Base-by-base conservation (phyloP, 176 grass and related monocot genomes). In the Musa acuminata region DNA sequence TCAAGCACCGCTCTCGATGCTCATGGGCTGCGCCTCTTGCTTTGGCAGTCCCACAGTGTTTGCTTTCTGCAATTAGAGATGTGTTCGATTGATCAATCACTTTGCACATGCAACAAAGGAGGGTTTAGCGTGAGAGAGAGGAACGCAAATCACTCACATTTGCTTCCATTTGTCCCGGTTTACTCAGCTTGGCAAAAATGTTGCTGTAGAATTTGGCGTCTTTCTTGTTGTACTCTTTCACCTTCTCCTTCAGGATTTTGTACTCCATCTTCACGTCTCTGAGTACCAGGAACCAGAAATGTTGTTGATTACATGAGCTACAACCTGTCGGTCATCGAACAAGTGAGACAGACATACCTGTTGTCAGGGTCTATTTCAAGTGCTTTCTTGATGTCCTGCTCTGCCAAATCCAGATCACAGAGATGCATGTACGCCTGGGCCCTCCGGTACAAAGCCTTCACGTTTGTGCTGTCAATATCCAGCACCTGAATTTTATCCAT, bases 301-400 rank as follows among this genome's bases (percentile, higher is more conserved):
- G 49, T 12, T 25, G 74, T 5, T 23, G 16, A 13, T 55, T 26
- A 55, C 77, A n/a, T 13, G 62, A 26, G 35, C 35, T 43, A 43
- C 4, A n/a, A 1, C 13, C 48, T 8, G 13, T 4, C 4, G 3
- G 2, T 48, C 35, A 12, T 12, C 8, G 43, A 59, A 25, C 14
- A 8, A 25, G 1, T 35, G 11, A 25, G 35, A 43, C 35, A 74
- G 25, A 27, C 14, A 17, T 84, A 94, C 91, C 85, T 94, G 83
- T 94, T 94, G 10, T 94, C 88, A 13, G 91, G 87, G 77, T 94
- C 91, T 62, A 94, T 90, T 84, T 94, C 91, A 60, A 94, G 78
- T 57, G 91, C 91, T 64, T 58, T 94, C 70, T 90, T 94, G 11
- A 94, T 90, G 74, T 90, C 91, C 77, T 66, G 49, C 74, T 96